phyloP scores from a whole-genome alignment of 805 yeast species.

The Yamadazyma nakazawae region DNA sequence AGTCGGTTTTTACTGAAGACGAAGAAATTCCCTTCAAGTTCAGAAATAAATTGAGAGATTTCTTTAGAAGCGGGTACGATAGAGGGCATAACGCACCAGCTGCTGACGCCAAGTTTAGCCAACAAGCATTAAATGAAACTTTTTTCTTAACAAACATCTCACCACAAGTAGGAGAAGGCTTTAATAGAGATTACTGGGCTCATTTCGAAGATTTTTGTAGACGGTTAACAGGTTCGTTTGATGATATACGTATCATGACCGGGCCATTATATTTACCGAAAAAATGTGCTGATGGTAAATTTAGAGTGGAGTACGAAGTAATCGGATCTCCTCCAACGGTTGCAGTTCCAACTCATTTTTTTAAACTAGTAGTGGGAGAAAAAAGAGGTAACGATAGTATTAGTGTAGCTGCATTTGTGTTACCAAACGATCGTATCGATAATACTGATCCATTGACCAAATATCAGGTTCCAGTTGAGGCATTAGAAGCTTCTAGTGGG shows the following conservation, averaged over 20 bases:
- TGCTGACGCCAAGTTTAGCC: slow-evolving; percentile 90
- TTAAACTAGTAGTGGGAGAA: slow-evolving; percentile 87
- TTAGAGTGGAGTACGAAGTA: slow-evolving; percentile 80
- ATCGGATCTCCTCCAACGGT: slow-evolving; percentile 95
- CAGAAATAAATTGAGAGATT: slow-evolving; percentile 76
- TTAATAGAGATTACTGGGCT: slow-evolving; percentile 97
- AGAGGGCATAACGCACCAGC: slow-evolving; percentile 98
- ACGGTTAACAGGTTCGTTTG: slow-evolving; percentile 66
- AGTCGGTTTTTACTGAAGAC: slow-evolving; percentile 84
- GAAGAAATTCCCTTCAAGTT: slow-evolving; percentile 73
- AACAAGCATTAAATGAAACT: slow-evolving; percentile 92
- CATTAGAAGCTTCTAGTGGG: slow-evolving; percentile 85
- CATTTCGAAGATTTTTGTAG: slow-evolving; percentile 89
- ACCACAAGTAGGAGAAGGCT: slow-evolving; percentile 97
- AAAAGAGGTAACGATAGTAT: slow-evolving; percentile 39
- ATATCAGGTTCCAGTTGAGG: slow-evolving; percentile 87
- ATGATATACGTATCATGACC: slow-evolving; percentile 79
- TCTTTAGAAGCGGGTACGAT: slow-evolving; percentile 93
- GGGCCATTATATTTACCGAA: slow-evolving; percentile 92
- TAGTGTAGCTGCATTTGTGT: slow-evolving; percentile 87
- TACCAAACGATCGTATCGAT: slow-evolving; percentile 81
- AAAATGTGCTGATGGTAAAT: slow-evolving; percentile 77
- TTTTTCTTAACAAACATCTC: slow-evolving; percentile 86
- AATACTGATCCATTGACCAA: slow-evolving; percentile 67
- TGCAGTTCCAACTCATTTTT: slow-evolving; percentile 98